Base-by-base conservation (phyloP, 371 early-diverging fungal species). In the Mortierella sp. region DNA sequence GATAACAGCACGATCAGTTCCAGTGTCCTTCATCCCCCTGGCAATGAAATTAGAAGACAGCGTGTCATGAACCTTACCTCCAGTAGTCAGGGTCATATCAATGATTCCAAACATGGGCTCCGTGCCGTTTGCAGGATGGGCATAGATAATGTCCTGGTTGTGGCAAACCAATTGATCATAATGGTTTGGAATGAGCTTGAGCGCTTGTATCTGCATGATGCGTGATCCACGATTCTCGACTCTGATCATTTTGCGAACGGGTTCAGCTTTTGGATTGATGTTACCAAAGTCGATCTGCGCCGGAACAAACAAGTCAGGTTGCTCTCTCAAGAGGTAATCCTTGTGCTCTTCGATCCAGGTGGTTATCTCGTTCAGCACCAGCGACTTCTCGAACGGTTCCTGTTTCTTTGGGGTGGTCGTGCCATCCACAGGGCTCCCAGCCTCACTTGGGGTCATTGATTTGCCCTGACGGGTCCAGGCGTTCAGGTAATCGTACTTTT, bases 101-200 rank as follows among this genome's bases (percentile, higher is more conserved):
- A 73, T 67, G 27, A 67, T 67, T 8, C 64, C 74, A 64, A 73
- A 73, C 74, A 73, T 73, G 3, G 74, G 74, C 49, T 73, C 68
- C 2, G 53, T 64, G 47, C 74, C 74, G 47, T 67, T 63, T 18
- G 74, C 74, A 34, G 74, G 74, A 47, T 73, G 61, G 12, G 64
- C 64, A 14, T 67, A 63, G 28, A 73, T 63, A 18, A 43, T 19
- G 14, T 73, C 64, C 30, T 50, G 38, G 23, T 52, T 50, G 19
- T 60, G 57, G 42, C 67, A 67, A 8, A 19, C 47, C 18, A 73
- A 38, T 27, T 73, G 74, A 21, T 73, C 64, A 52, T 52, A 67
- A 5, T 48, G 51, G 39, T 73, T 73, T 3, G 74, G 68, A 57
- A 73, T 64, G 16, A 73, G 59, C 57, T 64, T 64, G 14, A 64